These are phyloP conservation scores for Phialemoniopsis sp. DNA, from an alignment of 2,329 filamentous ascomycete species.

Conservation along the genomic window DNA sequence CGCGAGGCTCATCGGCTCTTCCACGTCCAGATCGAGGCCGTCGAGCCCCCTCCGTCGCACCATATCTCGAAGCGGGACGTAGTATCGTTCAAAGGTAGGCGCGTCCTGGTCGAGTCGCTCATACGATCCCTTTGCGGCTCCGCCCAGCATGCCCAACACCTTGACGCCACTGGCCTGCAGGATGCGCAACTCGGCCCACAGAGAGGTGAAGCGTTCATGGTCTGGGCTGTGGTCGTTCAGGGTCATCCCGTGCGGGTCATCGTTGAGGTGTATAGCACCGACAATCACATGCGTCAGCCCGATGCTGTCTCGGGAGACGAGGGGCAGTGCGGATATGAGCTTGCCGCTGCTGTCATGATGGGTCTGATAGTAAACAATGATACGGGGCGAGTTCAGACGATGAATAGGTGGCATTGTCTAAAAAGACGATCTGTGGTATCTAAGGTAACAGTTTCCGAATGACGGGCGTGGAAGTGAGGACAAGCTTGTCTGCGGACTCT, in stretches of 20 bases:
- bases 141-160: constrained; percentile 78
- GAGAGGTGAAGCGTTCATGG: constrained; percentile 54
- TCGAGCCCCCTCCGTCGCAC: constrained; percentile 55
- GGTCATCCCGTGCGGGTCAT: constrained; percentile 58
- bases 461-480: background rate
- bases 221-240: constrained; percentile 71
- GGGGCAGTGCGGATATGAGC: constrained; percentile 33
- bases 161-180: constrained; percentile 68
- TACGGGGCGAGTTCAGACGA: constrained; percentile 16
- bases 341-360: constrained; percentile 30
- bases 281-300: constrained; percentile 68
- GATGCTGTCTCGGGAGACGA: constrained; percentile 30
- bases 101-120: constrained; percentile 40
- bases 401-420: constrained; percentile 21
- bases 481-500: too few relatives aligned
- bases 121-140: constrained; percentile 70
- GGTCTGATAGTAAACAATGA: constrained; percentile 36
- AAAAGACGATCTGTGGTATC: background rate
- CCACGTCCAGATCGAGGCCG: constrained; percentile 70
- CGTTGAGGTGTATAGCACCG: constrained; percentile 76
- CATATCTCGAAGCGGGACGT: constrained; percentile 58
- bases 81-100: constrained; percentile 64
- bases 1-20: constrained; percentile 64
- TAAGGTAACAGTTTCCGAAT: background rate
- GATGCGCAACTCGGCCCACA: constrained; percentile 68